Evolutionary conservation across 805 yeast genomes (phyloP), one percentile per base, ranked within the genome.

Genomic region (Komagataella pastoris): DNA sequence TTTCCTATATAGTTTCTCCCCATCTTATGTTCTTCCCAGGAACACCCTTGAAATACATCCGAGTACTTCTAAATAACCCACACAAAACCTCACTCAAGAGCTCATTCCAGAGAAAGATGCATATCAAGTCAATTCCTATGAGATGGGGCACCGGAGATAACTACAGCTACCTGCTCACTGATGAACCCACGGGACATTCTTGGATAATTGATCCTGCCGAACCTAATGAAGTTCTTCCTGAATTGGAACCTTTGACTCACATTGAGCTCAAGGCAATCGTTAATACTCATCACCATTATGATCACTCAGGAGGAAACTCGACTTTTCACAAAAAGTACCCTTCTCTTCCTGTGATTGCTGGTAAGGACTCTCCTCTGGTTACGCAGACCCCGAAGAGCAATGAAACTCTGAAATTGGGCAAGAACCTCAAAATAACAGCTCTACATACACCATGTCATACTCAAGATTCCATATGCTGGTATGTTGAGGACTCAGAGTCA

Each of bases 401-500:
- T 12, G 86, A 81, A 55, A 68, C 71, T 17, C 71, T 85, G 54
- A 72, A 74, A 54, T 68, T 89, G 53, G 96, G 97, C 3, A 69
- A 73, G 46, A 65, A 75, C 55, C 62, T 91, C 50, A 73, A 78
- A 17, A 77, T 90, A 50, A 80, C 83, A 1, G 95, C 97, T 0
- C 71, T 91, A 45, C 91, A 91, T 66, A 93, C 99, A 0, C 99
- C 99, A 3, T 93, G 99, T 63, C 99, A 93, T 65, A 93, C 99
- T 0, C 93, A 85, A 66, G 99, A 93, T 67, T 88, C 96, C 3
- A 86, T 93, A 54, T 91, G 98, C 62, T 93, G 88, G 66, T 85
- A 67, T 59, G 88, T 78, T 0, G 70, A 71, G 48, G 98, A 91
- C 63, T 58, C 64, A n/a, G 63, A 65, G 43, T 79, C 89, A 0